Evolutionary conservation across 306 rosid genomes (phyloP).

Genomic region (Quercus engelmannii): DNA sequence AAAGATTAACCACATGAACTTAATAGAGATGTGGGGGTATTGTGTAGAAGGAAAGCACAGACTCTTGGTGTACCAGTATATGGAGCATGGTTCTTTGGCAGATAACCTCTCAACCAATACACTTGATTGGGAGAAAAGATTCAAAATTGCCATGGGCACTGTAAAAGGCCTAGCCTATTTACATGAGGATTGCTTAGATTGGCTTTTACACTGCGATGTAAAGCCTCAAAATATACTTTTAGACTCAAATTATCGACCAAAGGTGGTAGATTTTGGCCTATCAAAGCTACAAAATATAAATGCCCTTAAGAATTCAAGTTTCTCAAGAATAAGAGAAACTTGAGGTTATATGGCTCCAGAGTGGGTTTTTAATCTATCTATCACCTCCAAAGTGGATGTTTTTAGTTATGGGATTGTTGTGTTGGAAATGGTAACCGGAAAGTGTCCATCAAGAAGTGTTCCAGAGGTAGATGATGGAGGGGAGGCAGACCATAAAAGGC

Average conservation of each 20-base stretch:
- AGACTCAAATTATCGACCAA: slow-evolving; percentile 17
- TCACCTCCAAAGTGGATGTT: slow-evolving; percentile 48
- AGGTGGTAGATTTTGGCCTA: slow-evolving; percentile 38
- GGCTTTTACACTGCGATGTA: slow-evolving; percentile 37
- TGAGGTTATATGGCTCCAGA: slow-evolving; percentile 60
- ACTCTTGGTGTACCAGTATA: slow-evolving; percentile 30
- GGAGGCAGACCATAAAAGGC: slow-evolving; percentile 14
- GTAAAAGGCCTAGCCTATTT: slow-evolving; percentile 40
- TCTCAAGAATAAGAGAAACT: slow-evolving; percentile 40
- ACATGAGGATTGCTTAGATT: slow-evolving; percentile 43
- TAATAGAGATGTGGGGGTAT: slow-evolving; percentile 43
- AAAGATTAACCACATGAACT: slow-evolving; percentile 28
- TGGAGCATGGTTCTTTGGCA: slow-evolving; percentile 31
- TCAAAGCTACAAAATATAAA: slow-evolving; percentile 26
- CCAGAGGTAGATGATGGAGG: background rate
- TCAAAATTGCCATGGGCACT: slow-evolving; percentile 26
- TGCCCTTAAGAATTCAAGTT: background rate
- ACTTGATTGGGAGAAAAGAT: slow-evolving; percentile 30
- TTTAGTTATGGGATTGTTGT: slow-evolving; percentile 44
- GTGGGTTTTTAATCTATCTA: slow-evolving; percentile 34
- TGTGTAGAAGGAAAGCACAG: slow-evolving; percentile 30
- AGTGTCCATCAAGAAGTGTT: slow-evolving; percentile 8
- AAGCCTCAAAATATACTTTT: slow-evolving; percentile 36
- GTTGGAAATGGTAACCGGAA: slow-evolving; percentile 36
- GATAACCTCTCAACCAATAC: slow-evolving; percentile 2